These are phyloP conservation scores for Asterochloris sp. DNA, from an alignment of 139 green algal species.

Conservation along the genomic window DNA sequence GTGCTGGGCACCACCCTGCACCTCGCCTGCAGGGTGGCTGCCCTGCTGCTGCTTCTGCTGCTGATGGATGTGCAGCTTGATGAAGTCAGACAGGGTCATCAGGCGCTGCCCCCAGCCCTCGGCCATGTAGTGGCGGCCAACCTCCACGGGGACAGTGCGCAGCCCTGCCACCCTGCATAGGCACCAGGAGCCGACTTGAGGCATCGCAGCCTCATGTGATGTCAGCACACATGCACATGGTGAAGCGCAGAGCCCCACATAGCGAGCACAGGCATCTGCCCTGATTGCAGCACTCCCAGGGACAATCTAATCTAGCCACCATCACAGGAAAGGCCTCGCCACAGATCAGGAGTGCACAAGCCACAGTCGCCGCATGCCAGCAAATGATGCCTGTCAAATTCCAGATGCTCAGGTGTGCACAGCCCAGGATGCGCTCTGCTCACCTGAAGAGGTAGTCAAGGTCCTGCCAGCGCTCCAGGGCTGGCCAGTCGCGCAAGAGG, in stretches of 20 bases:
- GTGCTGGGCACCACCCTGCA: neutral
- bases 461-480: conserved; percentile 65
- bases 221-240: too few relatives aligned
- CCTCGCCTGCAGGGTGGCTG: neutral
- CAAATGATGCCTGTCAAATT: too few relatives aligned
- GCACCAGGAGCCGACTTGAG: neutral
- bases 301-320: too few relatives aligned
- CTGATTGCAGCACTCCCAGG: too few relatives aligned
- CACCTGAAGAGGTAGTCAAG: conserved; percentile 52
- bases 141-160: conserved; percentile 88
- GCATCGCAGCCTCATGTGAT: too few relatives aligned
- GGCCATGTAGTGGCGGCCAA: conserved; percentile 79
- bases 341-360: too few relatives aligned
- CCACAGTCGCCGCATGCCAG: too few relatives aligned
- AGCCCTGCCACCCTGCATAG: conserved; percentile 47
- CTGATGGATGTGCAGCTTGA: conserved; percentile 46
- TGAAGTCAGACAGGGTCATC: conserved; percentile 80
- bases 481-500: conserved; percentile 77
- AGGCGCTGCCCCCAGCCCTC: conserved; percentile 79
- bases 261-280: too few relatives aligned
- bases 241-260: too few relatives aligned
- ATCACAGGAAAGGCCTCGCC: too few relatives aligned
- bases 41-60: neutral
- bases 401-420: too few relatives aligned
- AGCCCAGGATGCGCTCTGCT: too few relatives aligned